These are phyloP conservation scores for Diaporthe velutina DNA, from an alignment of 2,329 filamentous ascomycete species.

Conservation along the genomic window DNA sequence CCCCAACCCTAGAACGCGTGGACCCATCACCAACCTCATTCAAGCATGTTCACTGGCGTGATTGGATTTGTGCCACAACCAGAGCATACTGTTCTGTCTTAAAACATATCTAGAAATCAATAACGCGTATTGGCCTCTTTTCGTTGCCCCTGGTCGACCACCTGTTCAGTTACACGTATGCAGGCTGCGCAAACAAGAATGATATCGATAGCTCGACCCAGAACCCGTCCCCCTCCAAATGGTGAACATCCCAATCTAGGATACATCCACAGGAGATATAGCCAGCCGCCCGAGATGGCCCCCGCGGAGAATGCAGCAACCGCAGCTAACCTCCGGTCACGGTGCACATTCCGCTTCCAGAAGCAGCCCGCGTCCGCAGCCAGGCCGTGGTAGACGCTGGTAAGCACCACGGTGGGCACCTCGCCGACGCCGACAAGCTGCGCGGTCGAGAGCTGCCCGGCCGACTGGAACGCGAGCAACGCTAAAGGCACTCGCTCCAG, in stretches of 20 bases:
- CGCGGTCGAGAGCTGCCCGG: background rate
- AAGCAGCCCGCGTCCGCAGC: background rate
- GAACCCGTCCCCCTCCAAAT: too few relatives aligned
- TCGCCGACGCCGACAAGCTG: background rate
- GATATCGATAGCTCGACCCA: background rate
- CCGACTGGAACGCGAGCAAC: background rate
- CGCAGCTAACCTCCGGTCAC: background rate
- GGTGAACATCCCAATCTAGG: background rate
- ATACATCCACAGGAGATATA: background rate
- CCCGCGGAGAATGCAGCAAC: background rate
- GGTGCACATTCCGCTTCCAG: background rate
- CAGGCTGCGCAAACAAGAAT: background rate
- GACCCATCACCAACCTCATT: background rate
- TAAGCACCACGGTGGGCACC: background rate
- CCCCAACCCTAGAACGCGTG: conserved; percentile 13
- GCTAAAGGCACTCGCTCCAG: background rate
- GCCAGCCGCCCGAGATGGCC: background rate
- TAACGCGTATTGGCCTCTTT: background rate
- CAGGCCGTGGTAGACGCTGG: background rate
- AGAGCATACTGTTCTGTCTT: background rate
- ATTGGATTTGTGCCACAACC: background rate
- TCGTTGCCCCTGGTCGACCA: background rate
- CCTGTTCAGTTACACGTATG: background rate
- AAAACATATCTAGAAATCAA: background rate
- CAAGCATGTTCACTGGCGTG: background rate